Evolutionary conservation across 768 basidiomycete genomes (phyloP), one percentile per base, ranked within the genome.

Genomic region (Suillus brevipes): DNA sequence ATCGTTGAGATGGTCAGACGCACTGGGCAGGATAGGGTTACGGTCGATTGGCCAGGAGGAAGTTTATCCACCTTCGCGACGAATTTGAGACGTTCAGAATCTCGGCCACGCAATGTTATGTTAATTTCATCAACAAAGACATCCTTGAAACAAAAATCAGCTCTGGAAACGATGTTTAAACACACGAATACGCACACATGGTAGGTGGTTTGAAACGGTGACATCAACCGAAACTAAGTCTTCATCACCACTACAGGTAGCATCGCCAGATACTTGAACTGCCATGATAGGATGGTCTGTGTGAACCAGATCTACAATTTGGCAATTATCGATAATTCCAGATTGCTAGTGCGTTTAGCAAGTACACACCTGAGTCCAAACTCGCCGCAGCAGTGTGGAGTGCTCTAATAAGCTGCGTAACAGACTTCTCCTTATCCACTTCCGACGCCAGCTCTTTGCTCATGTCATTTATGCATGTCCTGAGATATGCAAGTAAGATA

Each of bases 21-120:
- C 74, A 96, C 95, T 9, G 91, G 84, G 72, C 90, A 95, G 69
- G 85, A 89, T 47, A 94, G 74, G 0, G 78, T 84, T 43, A 91
- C 69, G 1, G 72, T 68, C 25, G 87, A 90, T 56, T 78, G 78
- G 7, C 95, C 95, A 0, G 89, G 81, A 1, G 78, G 71, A 31
- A 97, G 77, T 3, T 72, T 74, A 23, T 80, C 70, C 0, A 77
- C 69, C 4, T 79, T 74, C 1, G 80, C 68, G 2, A 80, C 77
- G 69, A 90, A 95, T 67, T 78, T 83, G 53, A 90, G 79, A 61
- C 82, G 84, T 60, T 89, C 87, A 5, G 82, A 79, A 56, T 92
- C 89, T 62, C 85, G 80, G 6, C 91, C 91, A 8, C 80, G 72
- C 20, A 94, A 77, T n/a, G 77, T 79, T 38, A 93, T 78, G 50